Base-by-base conservation (phyloP, 805 yeast species). In the Cyberlindnera suaveolens region DNA sequence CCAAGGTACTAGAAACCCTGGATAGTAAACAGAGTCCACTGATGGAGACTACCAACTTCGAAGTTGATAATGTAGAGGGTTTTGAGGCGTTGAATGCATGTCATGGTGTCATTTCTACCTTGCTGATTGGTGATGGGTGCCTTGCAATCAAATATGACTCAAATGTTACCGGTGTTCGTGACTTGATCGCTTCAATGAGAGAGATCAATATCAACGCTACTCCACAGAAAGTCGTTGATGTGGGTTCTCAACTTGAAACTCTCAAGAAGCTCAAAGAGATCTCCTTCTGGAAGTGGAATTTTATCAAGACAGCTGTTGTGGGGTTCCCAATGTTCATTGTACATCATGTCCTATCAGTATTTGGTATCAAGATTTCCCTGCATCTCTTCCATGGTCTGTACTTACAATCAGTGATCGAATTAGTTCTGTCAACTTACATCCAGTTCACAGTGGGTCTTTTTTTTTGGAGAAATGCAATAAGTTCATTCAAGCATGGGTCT, bases 231-330 rank as follows among this genome's bases (percentile, higher is more conserved):
- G 63, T 56, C 40, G 57, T 81, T 5, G 86, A 83, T 58, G 78
- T 77, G 49, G 62, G 78, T 4, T 70, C 84, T 4, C 98, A 93
- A 61, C 58, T 91, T 34, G 78, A 75, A 33, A 61, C 85, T 2
- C 67, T 93, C 26, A 71, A 86, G 1, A 79, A 85, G 51, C 70
- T 75, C 8, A 78, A 80, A 51, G 97, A 91, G 49, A 80, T 86
- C 36, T 64, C 68, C 40, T 77, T 73, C 54, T 93, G 96, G 95
- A 74, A 71, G 45, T 49, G 60, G 9, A 80, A 71, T 45, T 76
- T 85, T 45, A 47, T 75, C 41, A 70, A 64, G 40, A 61, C 89
- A 6, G 54, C 80, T 3, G 18, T 70, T 0, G 65, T 80, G 44
- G 90, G 95, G 0, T 23, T 78, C 0, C 89, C 96, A 0, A 75